Base-by-base conservation (phyloP, 768 basidiomycete species). In the Boletellus sp. region DNA sequence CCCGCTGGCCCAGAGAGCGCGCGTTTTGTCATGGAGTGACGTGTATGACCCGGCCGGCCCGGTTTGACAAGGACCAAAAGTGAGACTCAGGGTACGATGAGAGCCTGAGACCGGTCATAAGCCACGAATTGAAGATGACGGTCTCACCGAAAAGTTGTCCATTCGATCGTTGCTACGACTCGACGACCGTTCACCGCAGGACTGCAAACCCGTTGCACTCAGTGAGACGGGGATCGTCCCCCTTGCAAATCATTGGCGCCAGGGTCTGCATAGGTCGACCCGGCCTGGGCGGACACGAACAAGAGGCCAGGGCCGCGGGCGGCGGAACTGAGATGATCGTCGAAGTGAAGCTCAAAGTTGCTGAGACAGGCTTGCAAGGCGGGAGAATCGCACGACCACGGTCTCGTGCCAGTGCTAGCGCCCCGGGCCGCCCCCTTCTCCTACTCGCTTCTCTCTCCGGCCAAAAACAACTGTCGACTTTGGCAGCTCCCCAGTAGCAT, bases 211-310 rank as follows among this genome's bases (percentile, higher is more conserved):
- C 0, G 75, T 94, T 17, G 72, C 80, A 8, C 78, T 94, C 24
- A n/a, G n/a, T n/a, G 84, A 90, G 68, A 89, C 88, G 0, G 87
- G 86, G 17, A 77, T 87, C 2, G 81, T 83, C 15, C 87, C 90
- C 5, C 77, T 90, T 6, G 86, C 91, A 17, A 92, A 94, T n/a
- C 52, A 92, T 92, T 6, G 91, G 90, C 54, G 89, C 89, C 6
- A 78, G 79, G 20, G 71, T 92, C 7, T 80, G 73, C 55, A 78
- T 93, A n/a, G 91, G 90, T 71, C 51, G 70, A 75, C 22, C 72
- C 72, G 79, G 78, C 6, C 82, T 80, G 2, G 81, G 81, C 0
- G 90, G 90, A 0, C 83, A 90, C 56, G 72, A 90, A 5, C 69
- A 90, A 11, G 88, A 85, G 2, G 89, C 87, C 0, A 74, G 79